A percentile compares a stretch with the other conserved stretches of the same genome.
phyloP scores from a whole-genome alignment of 2,329 filamentous ascomycete species.

The Celoporthe dispersa region DNA sequence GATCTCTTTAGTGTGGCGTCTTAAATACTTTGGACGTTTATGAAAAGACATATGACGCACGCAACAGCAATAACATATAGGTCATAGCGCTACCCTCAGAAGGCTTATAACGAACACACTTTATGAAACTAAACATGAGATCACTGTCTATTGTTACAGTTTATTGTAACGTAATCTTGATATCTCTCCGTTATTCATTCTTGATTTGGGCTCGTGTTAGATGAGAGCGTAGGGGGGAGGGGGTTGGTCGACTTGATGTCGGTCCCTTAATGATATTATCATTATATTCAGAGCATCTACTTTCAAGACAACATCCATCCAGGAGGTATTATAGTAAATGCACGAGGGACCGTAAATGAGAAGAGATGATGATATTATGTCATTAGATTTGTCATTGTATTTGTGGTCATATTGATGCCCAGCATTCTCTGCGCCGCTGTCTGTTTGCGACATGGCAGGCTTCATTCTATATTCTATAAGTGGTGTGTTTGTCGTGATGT shows the following conservation, averaged over 20 bases:
- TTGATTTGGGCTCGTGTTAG: no score
- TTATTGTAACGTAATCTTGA: no score
- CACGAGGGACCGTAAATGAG: not conserved
- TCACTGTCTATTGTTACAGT: no score
- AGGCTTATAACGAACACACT: not conserved
- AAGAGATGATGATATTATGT: not conserved
- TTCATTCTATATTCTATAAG: not conserved
- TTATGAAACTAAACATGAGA: no score
- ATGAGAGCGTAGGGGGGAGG: no score
- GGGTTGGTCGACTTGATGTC: no score
- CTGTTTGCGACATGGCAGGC: not conserved
- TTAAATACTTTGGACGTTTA: not conserved
- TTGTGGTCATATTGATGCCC: constrained; percentile 3
- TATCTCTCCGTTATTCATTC: no score
- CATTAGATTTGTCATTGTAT: constrained; percentile 6
- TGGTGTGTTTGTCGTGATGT: not conserved
- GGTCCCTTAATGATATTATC: no score
- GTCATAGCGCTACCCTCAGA: not conserved
- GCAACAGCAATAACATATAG: not conserved
- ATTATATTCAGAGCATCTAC: no score
- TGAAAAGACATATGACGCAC: not conserved
- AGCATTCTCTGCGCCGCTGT: constrained; percentile 12
- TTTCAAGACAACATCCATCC: no score
- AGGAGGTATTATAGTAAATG: not conserved
- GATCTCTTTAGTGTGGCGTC: not conserved